Base-by-base conservation (phyloP, 306 rosid species). In the Sicyos edulis region DNA sequence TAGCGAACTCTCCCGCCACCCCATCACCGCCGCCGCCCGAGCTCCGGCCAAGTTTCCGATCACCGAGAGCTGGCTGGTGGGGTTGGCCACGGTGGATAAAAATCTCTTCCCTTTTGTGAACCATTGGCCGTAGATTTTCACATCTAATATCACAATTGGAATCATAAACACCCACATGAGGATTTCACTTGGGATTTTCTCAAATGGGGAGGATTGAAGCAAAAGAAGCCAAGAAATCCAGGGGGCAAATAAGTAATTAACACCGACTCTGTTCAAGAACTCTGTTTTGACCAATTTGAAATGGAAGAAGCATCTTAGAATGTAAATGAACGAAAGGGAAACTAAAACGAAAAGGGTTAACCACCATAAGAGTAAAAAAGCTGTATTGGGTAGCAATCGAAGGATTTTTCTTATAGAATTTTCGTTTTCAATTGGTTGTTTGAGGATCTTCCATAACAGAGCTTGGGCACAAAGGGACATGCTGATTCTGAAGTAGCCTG, bases 81-180 rank as follows among this genome's bases (percentile, higher is more conserved):
- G 83, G 11, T 80, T 80, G 4, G 80, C 80, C 26, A 80, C 80
- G 45, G 71, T 72, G 10, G 77, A 76, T 15, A 80, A 14, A 65
- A 80, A 80, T 53, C 74, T 49, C 75, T 75, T 80, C 37, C 83
- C 83, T 60, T 76, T 76, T 44, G 71, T 80, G 47, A 80, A 65
- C 83, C 83, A 80, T 54, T 79, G 80, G 42, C 80, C 83, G 19
- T 71, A 80, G 40, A 80, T 71, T 56, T 76, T 80, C n/a, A 80
- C 74, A 22, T 80, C 83, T 21, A 80, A 68, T 17, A 57, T 72
- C 4, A 76, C 40, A 3, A 80, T 47, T 1, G 83, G 83, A 4
- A 71, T 19, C 0, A 72, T 42, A 4, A 80, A 72, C 0, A 61
- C 77, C 77, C 80, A 75, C 80, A 72, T 62, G 19, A 75, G 70